A percentile compares a stretch with the other conserved stretches of the same genome.
These are phyloP conservation scores for Aspergillus phoenicis DNA, from an alignment of 2,329 filamentous ascomycete species.

Conservation along the genomic window DNA sequence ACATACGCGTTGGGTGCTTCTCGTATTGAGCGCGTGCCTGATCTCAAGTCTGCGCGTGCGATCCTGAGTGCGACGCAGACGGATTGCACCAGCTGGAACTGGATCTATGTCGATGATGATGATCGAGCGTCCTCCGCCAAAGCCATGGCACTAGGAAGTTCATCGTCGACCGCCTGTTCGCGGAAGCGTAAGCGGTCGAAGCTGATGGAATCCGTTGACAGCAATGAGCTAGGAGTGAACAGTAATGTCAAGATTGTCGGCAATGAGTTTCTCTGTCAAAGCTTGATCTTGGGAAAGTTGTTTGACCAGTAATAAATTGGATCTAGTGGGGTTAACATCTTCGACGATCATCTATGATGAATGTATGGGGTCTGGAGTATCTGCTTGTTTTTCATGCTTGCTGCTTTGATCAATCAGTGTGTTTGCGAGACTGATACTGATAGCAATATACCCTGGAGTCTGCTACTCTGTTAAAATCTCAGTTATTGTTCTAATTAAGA, in stretches of 20 bases:
- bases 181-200: conserved; percentile 49
- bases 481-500: not conserved
- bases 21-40: conserved; percentile 65
- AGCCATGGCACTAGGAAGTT: conserved; percentile 40
- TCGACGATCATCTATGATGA: not conserved
- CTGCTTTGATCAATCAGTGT: too few relatives aligned
- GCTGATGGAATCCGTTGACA: conserved; percentile 26
- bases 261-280: conserved; percentile 89
- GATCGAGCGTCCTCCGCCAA: conserved; percentile 58
- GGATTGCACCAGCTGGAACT: conserved; percentile 62
- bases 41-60: conserved; percentile 65
- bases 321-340: too few relatives aligned
- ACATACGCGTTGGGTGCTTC: conserved; percentile 75
- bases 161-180: conserved; percentile 30
- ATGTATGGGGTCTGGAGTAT: too few relatives aligned
- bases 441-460: not conserved
- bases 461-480: not conserved
- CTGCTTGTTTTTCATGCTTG: too few relatives aligned
- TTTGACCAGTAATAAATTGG: conserved; percentile 57
- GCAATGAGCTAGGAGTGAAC: conserved; percentile 38
- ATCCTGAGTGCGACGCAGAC: conserved; percentile 53
- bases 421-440: not conserved
- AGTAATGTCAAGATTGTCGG: conserved; percentile 68
- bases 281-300: conserved; percentile 80
- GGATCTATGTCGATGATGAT: conserved; percentile 76